Evolutionary conservation across 306 rosid genomes (phyloP).

Genomic region (Corylus heterophylla): DNA sequence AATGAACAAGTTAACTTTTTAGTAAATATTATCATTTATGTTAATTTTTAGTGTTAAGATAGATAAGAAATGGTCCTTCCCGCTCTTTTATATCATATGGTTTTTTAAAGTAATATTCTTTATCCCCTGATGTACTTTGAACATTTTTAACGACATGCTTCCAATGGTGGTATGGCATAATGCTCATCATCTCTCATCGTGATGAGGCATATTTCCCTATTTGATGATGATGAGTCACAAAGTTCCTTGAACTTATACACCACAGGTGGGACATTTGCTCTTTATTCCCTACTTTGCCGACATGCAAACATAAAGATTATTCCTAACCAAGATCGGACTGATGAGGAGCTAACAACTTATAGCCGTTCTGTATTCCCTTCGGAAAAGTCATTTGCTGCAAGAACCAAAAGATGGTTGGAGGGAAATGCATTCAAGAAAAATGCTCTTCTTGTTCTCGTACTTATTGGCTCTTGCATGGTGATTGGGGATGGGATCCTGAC

Average conservation of each 20-base stretch:
- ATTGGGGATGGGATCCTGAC: slow-evolving; percentile 71
- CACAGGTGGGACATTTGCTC: slow-evolving; percentile 56
- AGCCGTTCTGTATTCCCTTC: slow-evolving; percentile 30
- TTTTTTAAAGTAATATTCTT: neutral
- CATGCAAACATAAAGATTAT: slow-evolving; percentile 31
- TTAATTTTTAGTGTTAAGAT: neutral
- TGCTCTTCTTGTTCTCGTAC: slow-evolving; percentile 54
- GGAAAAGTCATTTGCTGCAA: slow-evolving; percentile 52
- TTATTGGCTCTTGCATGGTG: slow-evolving; percentile 62
- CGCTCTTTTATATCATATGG: neutral
- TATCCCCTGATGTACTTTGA: neutral
- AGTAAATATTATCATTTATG: neutral
- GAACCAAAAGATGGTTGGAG: slow-evolving; percentile 59
- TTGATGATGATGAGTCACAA: neutral
- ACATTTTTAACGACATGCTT: neutral
- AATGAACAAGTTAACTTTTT: neutral
- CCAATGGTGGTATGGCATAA: neutral
- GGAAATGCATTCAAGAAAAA: slow-evolving; percentile 41
- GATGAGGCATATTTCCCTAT: neutral
- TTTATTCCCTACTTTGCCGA: slow-evolving; percentile 32
- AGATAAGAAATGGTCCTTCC: neutral
- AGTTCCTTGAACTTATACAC: neutral
- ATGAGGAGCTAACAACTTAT: slow-evolving; percentile 33
- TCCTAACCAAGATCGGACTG: slow-evolving; percentile 28
- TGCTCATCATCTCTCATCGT: neutral